Conservation (phyloP, 2,329 filamentous ascomycete genomes). For the Alternaria atra region DNA sequence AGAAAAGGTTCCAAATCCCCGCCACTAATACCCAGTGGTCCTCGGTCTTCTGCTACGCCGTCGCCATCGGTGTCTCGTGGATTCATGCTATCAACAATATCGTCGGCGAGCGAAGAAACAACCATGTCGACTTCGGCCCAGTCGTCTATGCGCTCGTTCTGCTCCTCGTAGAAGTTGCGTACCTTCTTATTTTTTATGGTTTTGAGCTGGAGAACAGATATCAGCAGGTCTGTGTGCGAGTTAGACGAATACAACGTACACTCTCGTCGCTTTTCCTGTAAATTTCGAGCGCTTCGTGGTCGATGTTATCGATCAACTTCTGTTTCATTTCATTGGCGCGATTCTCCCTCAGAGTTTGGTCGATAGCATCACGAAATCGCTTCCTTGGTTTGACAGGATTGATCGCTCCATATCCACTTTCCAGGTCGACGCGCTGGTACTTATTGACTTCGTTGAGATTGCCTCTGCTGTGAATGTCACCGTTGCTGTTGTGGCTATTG, state of each 20-base stretch:
- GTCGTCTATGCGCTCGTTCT: constrained; percentile 65
- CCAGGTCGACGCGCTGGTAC: constrained; percentile 37
- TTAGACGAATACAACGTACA: constrained; percentile 24
- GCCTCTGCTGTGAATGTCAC: constrained; percentile 10
- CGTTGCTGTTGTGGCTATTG: constrained; percentile 17
- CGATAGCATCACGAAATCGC: constrained; percentile 59
- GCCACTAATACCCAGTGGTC: constrained; percentile 58
- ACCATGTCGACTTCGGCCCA: constrained; percentile 68
- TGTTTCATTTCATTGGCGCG: constrained; percentile 60
- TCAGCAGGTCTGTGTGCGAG: not conserved
- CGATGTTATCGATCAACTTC: constrained; percentile 58
- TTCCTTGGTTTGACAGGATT: constrained; percentile 25
- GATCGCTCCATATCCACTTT: constrained; percentile 39
- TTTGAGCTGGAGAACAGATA: constrained; percentile 53
- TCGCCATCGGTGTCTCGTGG: constrained; percentile 65
- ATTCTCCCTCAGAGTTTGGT: constrained; percentile 57
- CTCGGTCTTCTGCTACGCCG: constrained; percentile 63
- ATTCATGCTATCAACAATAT: constrained; percentile 68
- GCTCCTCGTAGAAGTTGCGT: constrained; percentile 63
- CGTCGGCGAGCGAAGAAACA: constrained; percentile 64
- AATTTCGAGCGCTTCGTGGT: constrained; percentile 58
- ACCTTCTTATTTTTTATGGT: constrained; percentile 61
- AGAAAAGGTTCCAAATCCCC: constrained; percentile 65
- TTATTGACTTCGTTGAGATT: constrained; percentile 21
- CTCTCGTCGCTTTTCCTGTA: constrained; percentile 63